These are phyloP conservation scores for Phytophthora pistaciae DNA, from an alignment of 352 stramenopile species.

Conservation along the genomic window DNA sequence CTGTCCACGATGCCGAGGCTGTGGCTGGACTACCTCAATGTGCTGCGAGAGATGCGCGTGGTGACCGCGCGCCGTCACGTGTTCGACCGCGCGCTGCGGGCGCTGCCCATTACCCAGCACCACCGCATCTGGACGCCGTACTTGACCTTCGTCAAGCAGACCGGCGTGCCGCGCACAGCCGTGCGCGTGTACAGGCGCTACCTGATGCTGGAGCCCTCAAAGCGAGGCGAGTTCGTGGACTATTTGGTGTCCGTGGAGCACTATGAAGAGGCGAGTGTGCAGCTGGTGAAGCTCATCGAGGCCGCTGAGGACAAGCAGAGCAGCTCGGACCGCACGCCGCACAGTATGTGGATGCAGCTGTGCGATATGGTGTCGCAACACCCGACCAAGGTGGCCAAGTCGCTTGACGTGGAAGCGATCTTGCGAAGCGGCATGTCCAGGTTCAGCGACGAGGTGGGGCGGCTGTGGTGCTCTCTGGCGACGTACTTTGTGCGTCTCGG, in stretches of 20 bases:
- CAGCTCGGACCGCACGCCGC: slow-evolving; percentile 68
- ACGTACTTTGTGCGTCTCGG: slow-evolving; percentile 98
- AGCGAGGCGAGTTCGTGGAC: slow-evolving; percentile 79
- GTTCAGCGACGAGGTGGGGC: slow-evolving; percentile 97
- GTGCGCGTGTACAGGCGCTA: slow-evolving; percentile 91
- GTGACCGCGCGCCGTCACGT: slow-evolving; percentile 86
- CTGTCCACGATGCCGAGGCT: slow-evolving; percentile 97
- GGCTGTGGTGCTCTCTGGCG: slow-evolving; percentile 97
- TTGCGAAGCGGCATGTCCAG: slow-evolving; percentile 93
- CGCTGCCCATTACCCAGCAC: slow-evolving; percentile 98
- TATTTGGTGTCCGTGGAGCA: slow-evolving; percentile 80
- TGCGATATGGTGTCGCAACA: slow-evolving; percentile 97
- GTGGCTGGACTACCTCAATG: slow-evolving; percentile 93
- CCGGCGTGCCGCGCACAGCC: slow-evolving; percentile 80
- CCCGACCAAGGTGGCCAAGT: slow-evolving; percentile 87
- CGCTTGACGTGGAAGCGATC: slow-evolving; percentile 96
- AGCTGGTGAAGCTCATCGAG: slow-evolving; percentile 87
- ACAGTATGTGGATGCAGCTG: slow-evolving; percentile 98
- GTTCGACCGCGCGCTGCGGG: slow-evolving; percentile 96
- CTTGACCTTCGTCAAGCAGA: slow-evolving; percentile 88
- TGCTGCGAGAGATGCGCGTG: slow-evolving; percentile 80
- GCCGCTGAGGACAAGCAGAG: slow-evolving; percentile 52
- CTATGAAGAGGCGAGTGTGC: slow-evolving; percentile 83
- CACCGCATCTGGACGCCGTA: slow-evolving; percentile 96
- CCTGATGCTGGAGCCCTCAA: slow-evolving; percentile 82